Percentiles rank a stretch among this genome's conserved stretches.
Evolutionary conservation across 805 yeast genomes (phyloP).

Genomic region (Metschnikowia bowlesiae): DNA sequence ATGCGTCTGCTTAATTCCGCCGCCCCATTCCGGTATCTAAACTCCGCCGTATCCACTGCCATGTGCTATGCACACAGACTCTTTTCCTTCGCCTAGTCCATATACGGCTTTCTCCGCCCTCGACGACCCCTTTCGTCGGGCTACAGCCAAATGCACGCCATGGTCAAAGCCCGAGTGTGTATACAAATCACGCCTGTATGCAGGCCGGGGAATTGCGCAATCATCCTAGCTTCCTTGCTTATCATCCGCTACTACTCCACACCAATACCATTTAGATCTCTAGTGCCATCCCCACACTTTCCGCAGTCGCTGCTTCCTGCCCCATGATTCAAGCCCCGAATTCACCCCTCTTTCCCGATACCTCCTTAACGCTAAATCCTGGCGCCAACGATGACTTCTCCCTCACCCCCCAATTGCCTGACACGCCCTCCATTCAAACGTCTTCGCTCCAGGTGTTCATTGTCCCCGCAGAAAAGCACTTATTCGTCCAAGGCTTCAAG

Average conservation of each 20-base stretch:
- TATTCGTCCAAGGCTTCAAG: constrained; percentile 80
- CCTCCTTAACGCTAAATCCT: constrained; percentile 14
- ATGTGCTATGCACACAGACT: no score
- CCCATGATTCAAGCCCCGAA: neutral
- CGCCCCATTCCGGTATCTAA: no score
- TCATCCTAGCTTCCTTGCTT: neutral
- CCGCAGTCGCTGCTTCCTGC: neutral
- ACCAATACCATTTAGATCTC: no score
- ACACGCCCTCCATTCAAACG: constrained; percentile 55
- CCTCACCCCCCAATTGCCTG: constrained; percentile 43
- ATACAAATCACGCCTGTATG: no score
- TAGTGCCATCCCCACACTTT: neutral
- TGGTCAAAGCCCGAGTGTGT: no score
- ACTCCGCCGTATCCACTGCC: no score
- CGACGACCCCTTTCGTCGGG: no score
- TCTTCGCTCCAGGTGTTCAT: constrained; percentile 67
- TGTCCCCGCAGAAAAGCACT: constrained; percentile 71
- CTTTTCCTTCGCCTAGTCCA: no score
- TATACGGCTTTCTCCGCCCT: no score
- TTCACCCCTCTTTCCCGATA: constrained; percentile 26
- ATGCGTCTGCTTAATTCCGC: no score
- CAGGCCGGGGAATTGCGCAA: no score
- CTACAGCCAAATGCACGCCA: no score
- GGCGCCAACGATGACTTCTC: constrained; percentile 7
- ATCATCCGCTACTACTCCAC: neutral